phyloP scores from a whole-genome alignment of 331 rosid species.

The Dryas integrifolia region DNA sequence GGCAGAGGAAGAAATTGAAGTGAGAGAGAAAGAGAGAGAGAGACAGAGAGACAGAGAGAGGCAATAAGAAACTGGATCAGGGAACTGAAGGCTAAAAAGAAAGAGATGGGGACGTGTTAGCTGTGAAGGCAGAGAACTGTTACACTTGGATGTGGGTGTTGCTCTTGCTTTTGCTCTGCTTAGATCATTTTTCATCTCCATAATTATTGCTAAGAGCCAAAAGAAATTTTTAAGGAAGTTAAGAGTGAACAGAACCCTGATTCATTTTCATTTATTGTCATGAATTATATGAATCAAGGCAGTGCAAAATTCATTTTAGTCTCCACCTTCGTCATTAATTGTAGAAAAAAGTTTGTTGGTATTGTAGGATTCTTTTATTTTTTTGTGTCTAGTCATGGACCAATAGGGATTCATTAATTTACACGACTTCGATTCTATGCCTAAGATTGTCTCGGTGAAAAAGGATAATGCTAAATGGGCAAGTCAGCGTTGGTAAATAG shows the following conservation, averaged over 20 bases:
- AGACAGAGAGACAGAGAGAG: slow-evolving; percentile 28
- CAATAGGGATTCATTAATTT: no score
- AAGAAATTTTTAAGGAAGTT: background rate
- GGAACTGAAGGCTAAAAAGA: slow-evolving; percentile 21
- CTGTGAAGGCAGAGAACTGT: slow-evolving; percentile 22
- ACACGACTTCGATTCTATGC: no score
- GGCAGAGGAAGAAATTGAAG: no score
- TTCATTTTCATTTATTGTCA: background rate
- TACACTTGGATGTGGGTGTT: slow-evolving; percentile 20
- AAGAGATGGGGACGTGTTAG: slow-evolving; percentile 32
- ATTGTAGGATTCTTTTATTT: background rate
- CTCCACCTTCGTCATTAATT: background rate
- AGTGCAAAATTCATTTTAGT: background rate
- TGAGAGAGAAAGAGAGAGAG: slow-evolving; percentile 14
- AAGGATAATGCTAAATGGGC: no score
- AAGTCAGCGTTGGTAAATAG: no score
- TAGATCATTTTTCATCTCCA: background rate
- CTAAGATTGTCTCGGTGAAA: no score
- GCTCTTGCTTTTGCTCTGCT: background rate
- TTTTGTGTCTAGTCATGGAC: no score
- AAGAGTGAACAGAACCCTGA: background rate
- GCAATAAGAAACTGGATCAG: slow-evolving; percentile 15
- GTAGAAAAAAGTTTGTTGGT: background rate
- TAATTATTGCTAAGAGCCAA: background rate
- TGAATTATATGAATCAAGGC: background rate